Base-by-base conservation (phyloP, 1,284 basidiomycete species). In the Irpex rosettiformis region DNA sequence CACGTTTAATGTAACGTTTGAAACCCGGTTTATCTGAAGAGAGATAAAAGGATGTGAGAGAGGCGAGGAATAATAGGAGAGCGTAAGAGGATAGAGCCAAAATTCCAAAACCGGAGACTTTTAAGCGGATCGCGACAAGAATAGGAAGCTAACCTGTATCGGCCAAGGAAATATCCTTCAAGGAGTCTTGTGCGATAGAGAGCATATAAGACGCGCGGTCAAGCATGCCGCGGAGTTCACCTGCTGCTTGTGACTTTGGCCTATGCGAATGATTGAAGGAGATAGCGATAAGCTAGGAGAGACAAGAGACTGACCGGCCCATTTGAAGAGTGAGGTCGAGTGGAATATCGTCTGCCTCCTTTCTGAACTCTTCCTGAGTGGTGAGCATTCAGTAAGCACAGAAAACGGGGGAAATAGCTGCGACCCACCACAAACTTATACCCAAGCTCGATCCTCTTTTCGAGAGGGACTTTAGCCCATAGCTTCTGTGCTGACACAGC, bases 201-300 rank as follows among this genome's bases (percentile, higher is more conserved):
- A 96, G 79, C 80, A 98, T 85, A 71, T 96, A 92, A 52, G 84
- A 78, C 8, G 93, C 89, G 45, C 95, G 85, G 58, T 91, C 89
- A 24, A 96, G 72, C 37, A 91, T 87, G 1, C 94, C 93, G 52
- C 81, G 80, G 54, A 96, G 78, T 73, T 98, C 96, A 5, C 92
- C 91, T 28, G 84, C 74, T 43, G 79, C 78, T 70, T 93, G 91
- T 0, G 84, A 82, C 42, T 94, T 80, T 0, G 94, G 94, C 52
- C 94, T 94, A 18, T 6, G 18, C 2, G 10, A 62, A 22, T 43
- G 33, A 42, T 47, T 42, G 3, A 30, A 57, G 54, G 33, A 25
- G 42, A 52, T 27, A 8, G 10, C 58, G 42, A 21, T 49, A 54
- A 51, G 47, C 11, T 43, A 21, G 43, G 30, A 5, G 54, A 49